Evolutionary conservation across 768 basidiomycete species (phyloP).

Genomic region (Rhizopogon vesiculosus): DNA sequence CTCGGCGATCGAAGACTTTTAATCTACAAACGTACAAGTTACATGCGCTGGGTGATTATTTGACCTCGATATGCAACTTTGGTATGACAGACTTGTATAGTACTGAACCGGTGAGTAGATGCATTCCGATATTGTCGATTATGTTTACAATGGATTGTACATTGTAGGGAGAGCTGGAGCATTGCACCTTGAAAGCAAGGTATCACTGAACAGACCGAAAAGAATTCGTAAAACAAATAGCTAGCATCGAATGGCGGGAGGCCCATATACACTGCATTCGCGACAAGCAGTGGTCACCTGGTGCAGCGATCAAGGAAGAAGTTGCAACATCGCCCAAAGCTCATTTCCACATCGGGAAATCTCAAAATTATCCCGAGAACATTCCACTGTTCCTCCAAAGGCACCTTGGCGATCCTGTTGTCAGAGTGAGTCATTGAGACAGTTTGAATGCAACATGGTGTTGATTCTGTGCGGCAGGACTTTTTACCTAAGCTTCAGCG

Average conservation of each 20-base stretch:
- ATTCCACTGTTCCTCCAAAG: too few relatives aligned
- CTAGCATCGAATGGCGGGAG: neutral
- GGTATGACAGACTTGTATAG: constrained; percentile 31
- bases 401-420: too few relatives aligned
- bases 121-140: neutral
- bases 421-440: neutral
- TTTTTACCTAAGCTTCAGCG: constrained; percentile 5
- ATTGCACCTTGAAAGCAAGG: constrained; percentile 4
- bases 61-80: constrained; percentile 11
- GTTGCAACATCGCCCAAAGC: neutral
- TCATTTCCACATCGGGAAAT: constrained; percentile 5
- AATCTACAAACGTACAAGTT: constrained; percentile 28
- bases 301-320: neutral
- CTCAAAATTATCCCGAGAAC: too few relatives aligned
- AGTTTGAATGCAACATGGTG: neutral
- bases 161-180: constrained; percentile 13
- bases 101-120: constrained; percentile 24
- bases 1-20: constrained; percentile 9
- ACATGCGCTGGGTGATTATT: constrained; percentile 30
- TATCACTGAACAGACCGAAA: constrained; percentile 6
- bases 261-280: neutral
- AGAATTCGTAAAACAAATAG: neutral
- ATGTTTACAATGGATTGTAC: neutral
- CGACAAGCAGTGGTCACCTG: neutral
- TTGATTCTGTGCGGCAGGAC: neutral